phyloP scores from a whole-genome alignment of 164 flowering plant genomes.

The Taxillus chinensis region DNA sequence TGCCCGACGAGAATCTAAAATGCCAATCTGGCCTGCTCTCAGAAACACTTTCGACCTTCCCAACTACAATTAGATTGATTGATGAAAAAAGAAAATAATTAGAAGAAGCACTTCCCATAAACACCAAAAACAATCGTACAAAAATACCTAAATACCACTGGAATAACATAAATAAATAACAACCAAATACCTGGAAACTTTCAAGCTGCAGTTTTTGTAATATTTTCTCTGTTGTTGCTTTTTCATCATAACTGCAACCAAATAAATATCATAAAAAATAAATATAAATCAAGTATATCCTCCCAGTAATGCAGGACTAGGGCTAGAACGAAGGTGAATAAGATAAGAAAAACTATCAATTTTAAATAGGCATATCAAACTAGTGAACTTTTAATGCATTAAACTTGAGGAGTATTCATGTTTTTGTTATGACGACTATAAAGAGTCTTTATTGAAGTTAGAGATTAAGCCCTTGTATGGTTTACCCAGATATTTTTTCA shows the following conservation, averaged over 20 bases:
- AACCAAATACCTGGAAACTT: conserved; percentile 61
- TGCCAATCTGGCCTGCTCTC: conserved; percentile 91
- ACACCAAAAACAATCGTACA: not conserved
- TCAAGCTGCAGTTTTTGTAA: conserved; percentile 63
- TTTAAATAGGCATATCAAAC: too few relatives aligned
- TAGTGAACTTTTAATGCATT: too few relatives aligned
- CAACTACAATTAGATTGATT: conserved; percentile 33
- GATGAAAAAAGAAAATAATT: not conserved
- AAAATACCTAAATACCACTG: not conserved
- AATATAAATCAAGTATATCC: too few relatives aligned
- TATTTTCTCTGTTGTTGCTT: conserved; percentile 50
- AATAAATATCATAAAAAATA: not conserved
- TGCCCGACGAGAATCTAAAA: conserved; percentile 69
- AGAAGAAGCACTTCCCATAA: conserved; percentile 1
- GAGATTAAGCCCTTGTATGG: too few relatives aligned
- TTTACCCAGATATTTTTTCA: too few relatives aligned
- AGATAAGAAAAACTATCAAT: too few relatives aligned
- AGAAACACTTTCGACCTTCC: conserved; percentile 87
- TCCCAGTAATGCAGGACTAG: too few relatives aligned
- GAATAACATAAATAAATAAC: not conserved
- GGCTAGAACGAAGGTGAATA: too few relatives aligned
- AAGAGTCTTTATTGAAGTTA: too few relatives aligned
- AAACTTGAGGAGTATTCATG: too few relatives aligned
- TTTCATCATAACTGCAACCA: conserved; percentile 65
- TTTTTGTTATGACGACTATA: too few relatives aligned